These are phyloP conservation scores for Leptomonas pyrrhocoris DNA, from an alignment of 208 protist genomes.

Conservation along the genomic window DNA sequence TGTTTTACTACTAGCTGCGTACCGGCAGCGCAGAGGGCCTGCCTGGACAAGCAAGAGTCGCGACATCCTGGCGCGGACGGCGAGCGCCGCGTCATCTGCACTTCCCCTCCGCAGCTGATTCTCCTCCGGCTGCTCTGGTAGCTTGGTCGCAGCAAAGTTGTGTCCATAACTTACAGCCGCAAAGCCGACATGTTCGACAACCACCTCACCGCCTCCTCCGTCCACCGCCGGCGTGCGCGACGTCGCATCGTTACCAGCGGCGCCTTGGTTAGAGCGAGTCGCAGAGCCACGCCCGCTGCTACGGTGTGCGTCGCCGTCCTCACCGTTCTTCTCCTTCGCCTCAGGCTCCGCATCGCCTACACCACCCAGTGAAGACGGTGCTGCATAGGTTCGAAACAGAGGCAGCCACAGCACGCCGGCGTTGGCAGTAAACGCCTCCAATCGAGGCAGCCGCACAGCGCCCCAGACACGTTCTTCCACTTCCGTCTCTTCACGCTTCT, in stretches of 20 bases:
- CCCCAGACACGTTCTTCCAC: conserved; percentile 19
- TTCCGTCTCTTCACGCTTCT: neutral
- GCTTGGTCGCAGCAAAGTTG: conserved; percentile 35
- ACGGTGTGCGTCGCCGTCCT: neutral
- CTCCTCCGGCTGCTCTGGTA: neutral
- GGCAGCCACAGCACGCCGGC: conserved; percentile 38
- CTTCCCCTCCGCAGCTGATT: neutral
- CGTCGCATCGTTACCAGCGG: neutral
- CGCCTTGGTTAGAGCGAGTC: neutral
- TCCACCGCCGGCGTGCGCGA: neutral
- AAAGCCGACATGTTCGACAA: conserved; percentile 36
- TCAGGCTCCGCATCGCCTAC: neutral
- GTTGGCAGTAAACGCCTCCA: conserved; percentile 19
- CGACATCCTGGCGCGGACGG: neutral
- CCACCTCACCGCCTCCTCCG: neutral
- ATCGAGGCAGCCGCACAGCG: conserved; percentile 14
- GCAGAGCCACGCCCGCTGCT: too few relatives aligned
- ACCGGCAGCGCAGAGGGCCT: conserved; percentile 15
- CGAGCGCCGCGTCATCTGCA: neutral
- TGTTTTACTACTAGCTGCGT: neutral
- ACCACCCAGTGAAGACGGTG: neutral
- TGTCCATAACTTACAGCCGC: conserved; percentile 48
- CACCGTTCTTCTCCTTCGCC: neutral
- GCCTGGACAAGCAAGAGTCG: conserved; percentile 18
- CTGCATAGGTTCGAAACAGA: conserved; percentile 13